Evolutionary conservation across 1,139 yeast species (phyloP), one percentile per base, ranked within the genome.

Genomic region (Magnusiomyces suaveolens): DNA sequence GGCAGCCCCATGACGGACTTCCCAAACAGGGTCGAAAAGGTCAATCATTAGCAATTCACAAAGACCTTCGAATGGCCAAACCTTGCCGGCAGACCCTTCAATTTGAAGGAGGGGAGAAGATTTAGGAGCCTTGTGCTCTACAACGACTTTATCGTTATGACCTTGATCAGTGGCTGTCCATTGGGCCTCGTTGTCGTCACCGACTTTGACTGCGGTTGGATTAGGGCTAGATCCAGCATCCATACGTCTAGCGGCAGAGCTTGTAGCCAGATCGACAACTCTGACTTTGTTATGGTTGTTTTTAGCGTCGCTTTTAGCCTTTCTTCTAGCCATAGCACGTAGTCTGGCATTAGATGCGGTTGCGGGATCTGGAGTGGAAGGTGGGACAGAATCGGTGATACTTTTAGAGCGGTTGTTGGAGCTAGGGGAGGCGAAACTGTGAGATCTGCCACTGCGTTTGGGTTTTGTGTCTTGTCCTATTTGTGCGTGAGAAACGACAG

Each of bases 1-100:
- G 4, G 96, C 88, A 0, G 97, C 92, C 44, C 98, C 99, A 69
- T 94, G 99, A 63, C 99, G 81, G 20, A 84, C 77, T 71, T 94
- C 98, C 99, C 99, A 94, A 53, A 79, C 76, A 48, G 87, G 94
- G 61, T 85, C 84, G 66, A 88, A 88, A 57, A 94, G 72, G 63
- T 90, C 96, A 48, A 82, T 82, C 59, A 88, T 73, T 47, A 94
- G 70, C 36, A 90, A 72, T 65, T 89, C 97, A 65, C 85, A 89
- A n/a, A 92, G 84, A n/a, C 97, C 96, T 74, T 90, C 97, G 63
- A 90, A 87, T 56, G 89, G 95, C 97, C 98, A 94, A 0, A 87
- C 85, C 51, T 84, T 74, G 12, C 59, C 59, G 8, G 83, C 86
- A 53, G 83, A 81, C 43, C 86, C 81, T 60, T 87, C 90, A 63